Percentiles rank a stretch among this genome's conserved stretches.
phyloP scores from a whole-genome alignment of 2,329 filamentous ascomycete species.

The Pestalotiopsis sp. region DNA sequence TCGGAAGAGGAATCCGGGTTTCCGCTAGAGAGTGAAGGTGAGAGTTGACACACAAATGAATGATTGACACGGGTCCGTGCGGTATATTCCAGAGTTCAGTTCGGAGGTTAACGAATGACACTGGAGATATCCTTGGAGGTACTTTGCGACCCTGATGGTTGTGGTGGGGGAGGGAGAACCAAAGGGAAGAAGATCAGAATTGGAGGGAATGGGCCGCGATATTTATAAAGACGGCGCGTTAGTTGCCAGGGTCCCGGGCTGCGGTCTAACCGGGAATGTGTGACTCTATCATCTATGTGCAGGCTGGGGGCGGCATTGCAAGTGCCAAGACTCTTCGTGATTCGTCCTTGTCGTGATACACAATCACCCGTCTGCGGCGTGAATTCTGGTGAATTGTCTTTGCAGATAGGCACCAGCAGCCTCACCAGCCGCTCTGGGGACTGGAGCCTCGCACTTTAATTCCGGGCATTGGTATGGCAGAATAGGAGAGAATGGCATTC shows the following conservation, averaged over 20 bases:
- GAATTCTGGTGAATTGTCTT: conserved; percentile 7
- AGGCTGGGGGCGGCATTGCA: background rate
- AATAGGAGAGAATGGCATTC: too few relatives aligned
- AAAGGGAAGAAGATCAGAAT: conserved; percentile 42
- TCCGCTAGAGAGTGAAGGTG: conserved; percentile 15
- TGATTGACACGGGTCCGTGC: conserved; percentile 57
- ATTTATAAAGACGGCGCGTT: conserved; percentile 31
- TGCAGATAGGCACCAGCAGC: background rate
- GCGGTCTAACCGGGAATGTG: conserved; percentile 1
- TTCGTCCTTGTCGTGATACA: background rate
- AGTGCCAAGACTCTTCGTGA: conserved; percentile 2
- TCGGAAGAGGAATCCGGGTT: conserved; percentile 12
- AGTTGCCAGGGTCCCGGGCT: background rate
- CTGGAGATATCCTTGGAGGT: conserved; percentile 53
- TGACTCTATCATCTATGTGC: background rate
- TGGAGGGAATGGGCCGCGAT: conserved; percentile 36
- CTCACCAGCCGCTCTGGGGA: background rate
- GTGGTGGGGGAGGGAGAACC: conserved; percentile 57
- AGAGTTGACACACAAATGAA: conserved; percentile 43
- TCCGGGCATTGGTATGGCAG: too few relatives aligned
- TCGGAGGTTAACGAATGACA: conserved; percentile 46
- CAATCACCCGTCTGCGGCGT: background rate
- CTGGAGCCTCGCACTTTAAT: background rate
- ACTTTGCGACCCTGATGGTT: conserved; percentile 62
- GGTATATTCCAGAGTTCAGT: conserved; percentile 36